phyloP scores from a whole-genome alignment of 1,284 basidiomycete genomes.

The Peniophora sp. region DNA sequence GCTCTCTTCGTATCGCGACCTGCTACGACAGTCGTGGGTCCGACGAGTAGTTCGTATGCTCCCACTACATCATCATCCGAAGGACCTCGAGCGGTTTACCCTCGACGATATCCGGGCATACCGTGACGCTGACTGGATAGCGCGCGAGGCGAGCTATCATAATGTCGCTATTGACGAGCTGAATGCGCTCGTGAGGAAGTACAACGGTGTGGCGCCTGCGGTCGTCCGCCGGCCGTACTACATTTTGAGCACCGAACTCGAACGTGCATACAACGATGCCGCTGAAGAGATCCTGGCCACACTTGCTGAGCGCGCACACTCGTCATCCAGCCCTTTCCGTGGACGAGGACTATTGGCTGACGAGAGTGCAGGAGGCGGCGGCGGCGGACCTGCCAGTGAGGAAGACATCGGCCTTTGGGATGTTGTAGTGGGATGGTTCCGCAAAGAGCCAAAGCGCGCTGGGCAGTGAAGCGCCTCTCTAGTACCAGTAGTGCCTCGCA shows the following conservation, averaged over 20 bases:
- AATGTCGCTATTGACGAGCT: constrained; percentile 61
- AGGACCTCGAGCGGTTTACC: constrained; percentile 36
- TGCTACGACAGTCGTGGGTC: constrained; percentile 59
- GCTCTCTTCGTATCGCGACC: constrained; percentile 52
- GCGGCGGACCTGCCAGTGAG: not conserved
- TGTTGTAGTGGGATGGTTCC: not conserved
- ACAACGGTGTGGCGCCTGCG: constrained; percentile 76
- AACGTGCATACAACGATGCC: constrained; percentile 43
- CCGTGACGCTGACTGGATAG: constrained; percentile 71
- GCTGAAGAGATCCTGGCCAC: constrained; percentile 45
- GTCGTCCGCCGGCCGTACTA: constrained; percentile 59
- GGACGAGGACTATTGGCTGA: not conserved
- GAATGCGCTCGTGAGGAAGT: constrained; percentile 68
- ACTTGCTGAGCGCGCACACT: constrained; percentile 22
- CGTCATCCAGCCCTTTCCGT: not conserved
- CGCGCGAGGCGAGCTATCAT: constrained; percentile 64
- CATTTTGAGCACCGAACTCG: constrained; percentile 49
- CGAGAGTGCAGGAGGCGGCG: not conserved
- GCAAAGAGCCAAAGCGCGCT: not conserved
- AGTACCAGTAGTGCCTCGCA: no score
- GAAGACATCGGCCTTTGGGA: not conserved
- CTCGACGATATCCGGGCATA: constrained; percentile 35
- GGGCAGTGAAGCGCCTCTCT: no score
- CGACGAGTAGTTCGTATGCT: constrained; percentile 58
- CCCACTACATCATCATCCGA: constrained; percentile 35